These are phyloP conservation scores for Hypoxylon rubiginosum DNA, from an alignment of 2,329 filamentous ascomycete genomes.

Conservation along the genomic window DNA sequence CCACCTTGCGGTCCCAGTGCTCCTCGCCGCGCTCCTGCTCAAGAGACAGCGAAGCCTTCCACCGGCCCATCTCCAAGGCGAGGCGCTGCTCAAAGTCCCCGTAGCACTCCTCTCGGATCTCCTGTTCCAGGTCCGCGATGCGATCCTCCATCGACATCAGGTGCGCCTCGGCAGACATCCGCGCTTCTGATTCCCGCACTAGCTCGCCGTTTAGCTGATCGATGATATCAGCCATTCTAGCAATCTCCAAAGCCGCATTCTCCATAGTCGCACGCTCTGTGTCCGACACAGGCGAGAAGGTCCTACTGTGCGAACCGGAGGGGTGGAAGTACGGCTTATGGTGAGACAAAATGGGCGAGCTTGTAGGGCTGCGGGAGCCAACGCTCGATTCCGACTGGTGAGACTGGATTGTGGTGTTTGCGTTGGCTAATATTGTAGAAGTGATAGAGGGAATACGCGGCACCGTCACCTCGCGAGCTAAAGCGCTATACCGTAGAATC, in stretches of 20 bases:
- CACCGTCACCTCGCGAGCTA: slow-evolving; percentile 93
- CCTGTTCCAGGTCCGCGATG: slow-evolving; percentile 79
- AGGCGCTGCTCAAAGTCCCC: slow-evolving; percentile 86
- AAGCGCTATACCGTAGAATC: slow-evolving; percentile 92
- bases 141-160: slow-evolving; percentile 77
- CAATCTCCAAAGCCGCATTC: slow-evolving; percentile 83
- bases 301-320: slow-evolving; percentile 48
- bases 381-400: slow-evolving; percentile 41
- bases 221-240: slow-evolving; percentile 81
- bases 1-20: slow-evolving; percentile 90
- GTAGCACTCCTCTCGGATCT: slow-evolving; percentile 89
- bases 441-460: slow-evolving; percentile 88
- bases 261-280: slow-evolving; percentile 81
- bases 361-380: slow-evolving; percentile 46
- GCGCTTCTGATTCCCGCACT: slow-evolving; percentile 76
- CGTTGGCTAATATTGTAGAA: slow-evolving; percentile 71
- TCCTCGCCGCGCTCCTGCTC: slow-evolving; percentile 86
- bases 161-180: slow-evolving; percentile 79
- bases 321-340: slow-evolving; percentile 60
- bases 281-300: slow-evolving; percentile 57
- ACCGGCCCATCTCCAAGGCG: slow-evolving; percentile 80
- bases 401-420: slow-evolving; percentile 37
- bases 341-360: slow-evolving; percentile 49
- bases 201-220: slow-evolving; percentile 79
- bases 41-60: slow-evolving; percentile 81